phyloP scores from a whole-genome alignment of 306 rosid species.

The Lotus japonicus region DNA sequence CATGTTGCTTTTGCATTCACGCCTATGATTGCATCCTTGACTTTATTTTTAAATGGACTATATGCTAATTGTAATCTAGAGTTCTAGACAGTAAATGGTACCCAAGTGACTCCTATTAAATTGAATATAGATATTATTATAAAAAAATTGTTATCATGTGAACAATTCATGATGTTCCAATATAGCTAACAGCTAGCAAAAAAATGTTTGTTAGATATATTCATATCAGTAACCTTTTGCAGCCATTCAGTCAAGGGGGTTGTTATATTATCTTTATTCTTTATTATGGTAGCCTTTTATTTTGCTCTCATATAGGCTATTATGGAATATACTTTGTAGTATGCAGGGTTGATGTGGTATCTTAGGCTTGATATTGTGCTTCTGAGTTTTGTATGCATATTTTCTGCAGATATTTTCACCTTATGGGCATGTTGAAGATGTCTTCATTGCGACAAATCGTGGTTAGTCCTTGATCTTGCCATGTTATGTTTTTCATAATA shows the following conservation, averaged over 20 bases:
- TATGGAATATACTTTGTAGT: slow-evolving; percentile 18
- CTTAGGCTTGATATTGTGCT: slow-evolving; percentile 7
- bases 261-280: slow-evolving; percentile 12
- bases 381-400: slow-evolving; percentile 21
- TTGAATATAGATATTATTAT: neutral
- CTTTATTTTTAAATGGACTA: slow-evolving; percentile 13
- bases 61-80: slow-evolving; percentile 8
- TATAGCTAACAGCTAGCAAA: slow-evolving; percentile 5
- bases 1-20: slow-evolving; percentile 16
- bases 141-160: slow-evolving; percentile 1
- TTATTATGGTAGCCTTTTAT: neutral
- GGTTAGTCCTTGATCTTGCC: slow-evolving; percentile 47
- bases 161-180: slow-evolving; percentile 13
- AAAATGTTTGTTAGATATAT: neutral
- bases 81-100: neutral
- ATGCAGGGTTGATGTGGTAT: slow-evolving; percentile 15
- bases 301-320: slow-evolving; percentile 3
- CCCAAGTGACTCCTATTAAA: slow-evolving; percentile 5
- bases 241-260: slow-evolving; percentile 3
- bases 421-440: slow-evolving; percentile 64
- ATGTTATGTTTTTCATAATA: slow-evolving; percentile 4
- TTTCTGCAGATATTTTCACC: slow-evolving; percentile 76
- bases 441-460: slow-evolving; percentile 50
- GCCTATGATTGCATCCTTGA: slow-evolving; percentile 1
- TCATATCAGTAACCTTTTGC: slow-evolving; percentile 7